Evolutionary conservation across 2,329 filamentous ascomycete genomes (phyloP), one percentile per base, ranked within the genome.

Genomic region (Simplicillium sp.): DNA sequence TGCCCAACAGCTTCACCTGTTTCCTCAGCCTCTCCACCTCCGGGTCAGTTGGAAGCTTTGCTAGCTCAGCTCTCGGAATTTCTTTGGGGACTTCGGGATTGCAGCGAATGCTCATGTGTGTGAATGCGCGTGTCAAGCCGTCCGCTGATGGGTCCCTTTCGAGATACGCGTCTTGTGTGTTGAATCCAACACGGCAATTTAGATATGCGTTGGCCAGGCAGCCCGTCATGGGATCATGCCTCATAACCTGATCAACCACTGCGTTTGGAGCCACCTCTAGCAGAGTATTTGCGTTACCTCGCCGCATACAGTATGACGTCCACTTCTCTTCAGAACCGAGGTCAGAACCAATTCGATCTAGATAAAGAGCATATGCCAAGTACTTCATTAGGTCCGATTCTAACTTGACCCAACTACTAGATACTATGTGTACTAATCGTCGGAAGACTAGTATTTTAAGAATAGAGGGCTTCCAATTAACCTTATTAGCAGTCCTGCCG

Each of bases 191-290:
- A 12, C 32, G 32, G 13, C 16, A 16, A 18, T 41, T 44, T 7
- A 38, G 25, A 33, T 44, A 44, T 9, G 39, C 29, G 29, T 44
- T 44, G 8, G 35, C 34, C 25, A 41, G 31, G 36, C 38, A 44
- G 7, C 42, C 36, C 16, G 39, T 44, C 20, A 41, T 37, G n/a
- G 36, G 42, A 35, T 44, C 32, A 17, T 44, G 36, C 17, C 39
- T 15, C 36, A 44, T 44, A n/a, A 44, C 42, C 33, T 41, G 20
- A 29, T 44, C 42, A 14, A 41, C 36, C 13, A 44, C 18, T 15
- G 42, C 13, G 25, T 41, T 36, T 11, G 37, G 42, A 11, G 42
- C 34, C 13, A 40, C 32, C 12, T 29, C 32, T 11, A 44, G 42
- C 15, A 44, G 42, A 25, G 42, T 35, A 25, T 44, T 44, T 14